Evolutionary conservation across 2,329 filamentous ascomycete genomes (phyloP).

Genomic region (Apiospora sp.): DNA sequence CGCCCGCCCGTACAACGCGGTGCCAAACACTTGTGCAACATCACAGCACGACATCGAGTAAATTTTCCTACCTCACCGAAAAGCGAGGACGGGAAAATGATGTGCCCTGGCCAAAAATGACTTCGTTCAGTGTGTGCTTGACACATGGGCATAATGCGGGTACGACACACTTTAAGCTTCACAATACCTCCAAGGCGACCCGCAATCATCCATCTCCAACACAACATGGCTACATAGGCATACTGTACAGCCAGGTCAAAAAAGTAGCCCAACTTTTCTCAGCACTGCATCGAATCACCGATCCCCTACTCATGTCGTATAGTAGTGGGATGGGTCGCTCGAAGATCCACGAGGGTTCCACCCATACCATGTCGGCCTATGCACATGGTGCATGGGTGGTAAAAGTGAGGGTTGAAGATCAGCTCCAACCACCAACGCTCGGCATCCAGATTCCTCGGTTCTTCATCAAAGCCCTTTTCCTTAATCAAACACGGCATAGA

Average conservation of each 20-base stretch:
- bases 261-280: neutral
- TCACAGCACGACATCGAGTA: neutral
- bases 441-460: neutral
- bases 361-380: neutral
- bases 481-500: slow-evolving; percentile 16
- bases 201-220: slow-evolving; percentile 4
- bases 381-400: slow-evolving; percentile 9
- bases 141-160: slow-evolving; percentile 22
- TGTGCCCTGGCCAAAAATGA: neutral
- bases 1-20: slow-evolving; percentile 2
- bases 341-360: slow-evolving; percentile 9
- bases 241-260: slow-evolving; percentile 13
- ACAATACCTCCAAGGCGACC: slow-evolving; percentile 11
- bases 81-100: neutral
- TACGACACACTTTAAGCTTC: slow-evolving; percentile 19
- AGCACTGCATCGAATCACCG: slow-evolving; percentile 13
- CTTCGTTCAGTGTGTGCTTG: slow-evolving; percentile 21
- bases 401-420: slow-evolving; percentile 13
- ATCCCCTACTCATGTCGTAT: slow-evolving; percentile 8
- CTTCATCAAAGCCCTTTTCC: slow-evolving; percentile 15
- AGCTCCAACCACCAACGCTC: neutral
- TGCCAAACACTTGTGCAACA: neutral
- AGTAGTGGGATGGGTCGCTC: slow-evolving; percentile 13
- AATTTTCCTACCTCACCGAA: neutral
- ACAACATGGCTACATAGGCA: slow-evolving; percentile 8